These are phyloP conservation scores for Aquilaria sinensis DNA, from an alignment of 345 rosid genomes.

Conservation along the genomic window DNA sequence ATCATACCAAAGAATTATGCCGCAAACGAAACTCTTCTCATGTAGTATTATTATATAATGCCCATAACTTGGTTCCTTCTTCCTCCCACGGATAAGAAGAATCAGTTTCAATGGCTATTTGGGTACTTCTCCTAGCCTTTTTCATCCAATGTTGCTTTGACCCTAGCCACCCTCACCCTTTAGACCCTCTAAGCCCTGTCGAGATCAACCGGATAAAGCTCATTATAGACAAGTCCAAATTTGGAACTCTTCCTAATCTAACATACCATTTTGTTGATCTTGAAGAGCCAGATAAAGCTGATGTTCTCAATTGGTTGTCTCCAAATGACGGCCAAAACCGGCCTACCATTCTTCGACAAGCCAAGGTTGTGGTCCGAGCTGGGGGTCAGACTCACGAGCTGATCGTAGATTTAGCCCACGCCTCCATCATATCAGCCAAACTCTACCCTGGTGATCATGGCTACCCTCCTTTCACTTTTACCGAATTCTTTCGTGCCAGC, in stretches of 20 bases:
- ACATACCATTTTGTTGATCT: conserved; percentile 63
- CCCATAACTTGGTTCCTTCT: conserved; percentile 5
- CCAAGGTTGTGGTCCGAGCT: conserved; percentile 50
- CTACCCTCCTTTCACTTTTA: conserved; percentile 51
- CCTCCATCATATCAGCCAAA: conserved; percentile 23
- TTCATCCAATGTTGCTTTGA: conserved; percentile 21
- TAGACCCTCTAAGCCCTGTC: conserved; percentile 50
- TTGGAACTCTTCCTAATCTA: conserved; percentile 33
- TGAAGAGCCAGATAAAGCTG: conserved; percentile 64
- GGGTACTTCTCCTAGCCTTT: conserved; percentile 23
- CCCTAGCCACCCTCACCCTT: conserved; percentile 44
- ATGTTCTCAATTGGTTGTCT: conserved; percentile 48
- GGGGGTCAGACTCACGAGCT: conserved; percentile 46
- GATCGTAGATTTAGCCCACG: conserved; percentile 35
- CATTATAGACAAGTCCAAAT: conserved; percentile 33
- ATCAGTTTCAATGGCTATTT: conserved; percentile 28
- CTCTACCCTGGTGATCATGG: conserved; percentile 42
- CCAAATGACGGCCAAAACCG: conserved; percentile 5
- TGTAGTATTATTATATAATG: neutral
- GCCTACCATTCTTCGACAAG: conserved; percentile 34
- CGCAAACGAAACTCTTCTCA: too few relatives aligned
- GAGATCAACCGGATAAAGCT: conserved; percentile 49
- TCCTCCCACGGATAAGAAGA: neutral
- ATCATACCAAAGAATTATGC: neutral
- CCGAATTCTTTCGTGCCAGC: conserved; percentile 44